These are phyloP conservation scores for Alternaria novae-zelandiae DNA, from an alignment of 2,329 filamentous ascomycete genomes.

Conservation along the genomic window DNA sequence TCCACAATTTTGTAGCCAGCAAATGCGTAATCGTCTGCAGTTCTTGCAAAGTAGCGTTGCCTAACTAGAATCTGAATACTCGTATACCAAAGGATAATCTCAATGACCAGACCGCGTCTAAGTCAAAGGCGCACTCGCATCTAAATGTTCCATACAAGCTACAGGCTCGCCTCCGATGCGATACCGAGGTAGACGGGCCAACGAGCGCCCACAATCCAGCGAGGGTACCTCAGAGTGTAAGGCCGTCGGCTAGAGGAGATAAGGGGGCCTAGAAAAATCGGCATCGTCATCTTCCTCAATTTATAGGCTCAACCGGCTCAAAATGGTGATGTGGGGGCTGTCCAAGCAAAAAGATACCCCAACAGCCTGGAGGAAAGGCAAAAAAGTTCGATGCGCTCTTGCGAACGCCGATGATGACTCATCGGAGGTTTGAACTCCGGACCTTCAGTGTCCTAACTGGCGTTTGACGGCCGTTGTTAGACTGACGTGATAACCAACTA, in stretches of 20 bases:
- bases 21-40: neutral
- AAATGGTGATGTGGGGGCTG: neutral
- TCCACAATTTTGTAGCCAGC: neutral
- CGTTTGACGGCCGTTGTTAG: constrained; percentile 41
- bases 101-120: no score
- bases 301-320: neutral
- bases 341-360: neutral
- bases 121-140: neutral
- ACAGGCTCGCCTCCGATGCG: neutral
- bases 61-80: neutral
- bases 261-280: neutral
- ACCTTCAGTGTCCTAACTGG: constrained; percentile 14
- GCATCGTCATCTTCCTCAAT: neutral
- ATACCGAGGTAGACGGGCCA: neutral
- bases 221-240: neutral
- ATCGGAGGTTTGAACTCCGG: constrained; percentile 19
- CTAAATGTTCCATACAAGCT: neutral
- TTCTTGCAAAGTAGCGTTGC: neutral
- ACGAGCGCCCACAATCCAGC: neutral
- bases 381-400: neutral
- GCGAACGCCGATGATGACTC: constrained; percentile 5
- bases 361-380: neutral
- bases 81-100: no score
- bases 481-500: constrained; percentile 58
- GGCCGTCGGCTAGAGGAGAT: neutral